Evolutionary conservation across 2,329 filamentous ascomycete species (phyloP).

Genomic region (Trematosphaeria pertusa): DNA sequence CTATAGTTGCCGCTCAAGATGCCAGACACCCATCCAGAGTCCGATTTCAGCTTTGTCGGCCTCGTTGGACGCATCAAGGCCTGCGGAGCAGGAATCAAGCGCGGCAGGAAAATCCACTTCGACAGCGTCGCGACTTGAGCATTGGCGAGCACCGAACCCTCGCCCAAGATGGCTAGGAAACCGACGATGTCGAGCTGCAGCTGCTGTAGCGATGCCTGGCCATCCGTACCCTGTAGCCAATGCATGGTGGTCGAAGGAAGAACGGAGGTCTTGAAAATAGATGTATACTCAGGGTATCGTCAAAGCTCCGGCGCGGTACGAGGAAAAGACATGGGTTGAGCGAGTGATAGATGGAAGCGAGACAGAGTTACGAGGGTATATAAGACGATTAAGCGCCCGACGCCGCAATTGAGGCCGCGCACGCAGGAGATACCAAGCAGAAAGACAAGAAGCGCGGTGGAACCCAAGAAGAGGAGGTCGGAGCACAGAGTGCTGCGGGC

Average conservation of each 20-base stretch:
- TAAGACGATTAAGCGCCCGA: slow-evolving; percentile 20
- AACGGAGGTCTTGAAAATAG: not conserved
- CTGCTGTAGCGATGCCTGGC: slow-evolving; percentile 34
- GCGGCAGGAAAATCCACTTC: slow-evolving; percentile 57
- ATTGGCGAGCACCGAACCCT: slow-evolving; percentile 58
- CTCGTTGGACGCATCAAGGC: slow-evolving; percentile 56
- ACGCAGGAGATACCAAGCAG: slow-evolving; percentile 21
- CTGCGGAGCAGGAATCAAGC: slow-evolving; percentile 59
- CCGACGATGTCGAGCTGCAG: slow-evolving; percentile 63
- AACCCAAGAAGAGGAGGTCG: slow-evolving; percentile 6
- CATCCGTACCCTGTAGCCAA: slow-evolving; percentile 44
- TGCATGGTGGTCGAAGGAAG: slow-evolving; percentile 30
- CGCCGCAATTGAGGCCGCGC: slow-evolving; percentile 23
- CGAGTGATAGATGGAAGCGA: slow-evolving; percentile 14
- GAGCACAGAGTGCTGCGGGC: slow-evolving; percentile 14
- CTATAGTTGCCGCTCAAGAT: slow-evolving; percentile 57
- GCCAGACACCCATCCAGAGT: slow-evolving; percentile 51
- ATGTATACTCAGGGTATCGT: slow-evolving; percentile 14
- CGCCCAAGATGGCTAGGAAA: slow-evolving; percentile 61
- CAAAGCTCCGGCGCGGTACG: slow-evolving; percentile 17
- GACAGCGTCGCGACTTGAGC: slow-evolving; percentile 60
- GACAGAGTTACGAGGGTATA: slow-evolving; percentile 21
- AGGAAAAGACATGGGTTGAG: slow-evolving; percentile 29
- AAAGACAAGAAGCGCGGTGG: slow-evolving; percentile 5
- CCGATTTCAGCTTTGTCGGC: slow-evolving; percentile 51